Conservation (phyloP, 2,329 filamentous ascomycete species). For the Monosporascus cannonballus region DNA sequence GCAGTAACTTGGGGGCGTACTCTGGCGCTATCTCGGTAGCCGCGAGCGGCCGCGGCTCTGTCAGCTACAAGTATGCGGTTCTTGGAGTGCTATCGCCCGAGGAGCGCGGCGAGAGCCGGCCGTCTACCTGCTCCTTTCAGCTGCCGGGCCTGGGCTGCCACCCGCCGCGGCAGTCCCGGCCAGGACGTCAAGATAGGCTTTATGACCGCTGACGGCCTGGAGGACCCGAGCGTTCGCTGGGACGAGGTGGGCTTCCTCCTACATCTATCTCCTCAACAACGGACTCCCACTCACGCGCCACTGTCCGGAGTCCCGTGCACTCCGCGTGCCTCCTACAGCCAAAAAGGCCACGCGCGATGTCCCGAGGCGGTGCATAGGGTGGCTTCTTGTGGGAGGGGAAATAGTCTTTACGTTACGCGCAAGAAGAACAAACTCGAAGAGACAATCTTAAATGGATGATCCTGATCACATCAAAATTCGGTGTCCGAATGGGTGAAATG, state of each 20-base stretch:
- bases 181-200: slow-evolving; percentile 14
- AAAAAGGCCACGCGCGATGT: too few species aligned
- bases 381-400: too few species aligned
- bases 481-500: too few species aligned
- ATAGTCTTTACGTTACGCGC: too few species aligned
- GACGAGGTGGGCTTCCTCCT: slow-evolving; percentile 9
- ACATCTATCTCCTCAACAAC: too few species aligned
- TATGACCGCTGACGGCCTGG: slow-evolving; percentile 1
- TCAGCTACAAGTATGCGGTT: slow-evolving; percentile 9
- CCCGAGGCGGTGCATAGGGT: too few species aligned
- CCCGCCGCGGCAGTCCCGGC: slow-evolving; percentile 7
- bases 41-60: slow-evolving; percentile 2
- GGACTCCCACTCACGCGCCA: too few species aligned
- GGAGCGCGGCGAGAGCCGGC: not conserved
- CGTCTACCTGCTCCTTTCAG: slow-evolving; percentile 5
- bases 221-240: slow-evolving; percentile 1
- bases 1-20: slow-evolving; percentile 1
- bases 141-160: slow-evolving; percentile 9
- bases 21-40: slow-evolving; percentile 2
- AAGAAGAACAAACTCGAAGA: too few species aligned
- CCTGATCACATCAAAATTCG: too few species aligned
- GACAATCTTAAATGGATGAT: too few species aligned
- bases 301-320: too few species aligned
- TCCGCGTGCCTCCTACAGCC: too few species aligned
- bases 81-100: not conserved